These are phyloP conservation scores for Obba rivulosa DNA, from an alignment of 768 basidiomycete genomes.

Conservation along the genomic window DNA sequence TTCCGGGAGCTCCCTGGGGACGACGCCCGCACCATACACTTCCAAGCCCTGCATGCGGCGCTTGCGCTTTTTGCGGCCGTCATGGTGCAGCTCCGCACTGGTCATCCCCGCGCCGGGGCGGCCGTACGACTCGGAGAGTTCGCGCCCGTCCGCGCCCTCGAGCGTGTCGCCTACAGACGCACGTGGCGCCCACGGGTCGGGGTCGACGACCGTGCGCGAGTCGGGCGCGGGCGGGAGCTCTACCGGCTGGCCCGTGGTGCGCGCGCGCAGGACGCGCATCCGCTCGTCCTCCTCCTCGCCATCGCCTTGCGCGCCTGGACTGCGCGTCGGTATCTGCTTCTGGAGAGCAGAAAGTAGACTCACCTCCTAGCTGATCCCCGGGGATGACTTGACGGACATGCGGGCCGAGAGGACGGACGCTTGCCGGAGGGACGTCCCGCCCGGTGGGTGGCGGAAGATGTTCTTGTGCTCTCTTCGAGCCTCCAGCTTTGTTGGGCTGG, in stretches of 20 bases:
- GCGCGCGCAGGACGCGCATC: not conserved
- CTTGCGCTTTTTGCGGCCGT: slow-evolving; percentile 28
- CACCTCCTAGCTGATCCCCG: slow-evolving; percentile 1
- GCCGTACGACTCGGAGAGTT: slow-evolving; percentile 22
- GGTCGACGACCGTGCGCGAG: slow-evolving; percentile 26
- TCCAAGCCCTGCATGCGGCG: slow-evolving; percentile 16
- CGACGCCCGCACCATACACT: slow-evolving; percentile 17
- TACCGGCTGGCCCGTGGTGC: slow-evolving; percentile 5
- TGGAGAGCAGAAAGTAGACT: not conserved
- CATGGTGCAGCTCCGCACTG: slow-evolving; percentile 30
- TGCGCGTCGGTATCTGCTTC: slow-evolving; percentile 1
- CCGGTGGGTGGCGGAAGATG: slow-evolving; percentile 21
- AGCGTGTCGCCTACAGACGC: slow-evolving; percentile 20
- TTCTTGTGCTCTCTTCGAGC: slow-evolving; percentile 12
- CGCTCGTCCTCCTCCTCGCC: not conserved
- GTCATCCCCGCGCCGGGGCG: slow-evolving; percentile 28
- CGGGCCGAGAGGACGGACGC: slow-evolving; percentile 4
- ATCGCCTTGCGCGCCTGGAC: not conserved
- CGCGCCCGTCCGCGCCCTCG: slow-evolving; percentile 28
- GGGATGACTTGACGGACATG: slow-evolving; percentile 1
- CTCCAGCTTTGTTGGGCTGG: not conserved
- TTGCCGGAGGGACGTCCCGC: slow-evolving; percentile 15
- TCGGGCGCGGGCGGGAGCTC: slow-evolving; percentile 19
- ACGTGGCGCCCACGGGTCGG: slow-evolving; percentile 24
- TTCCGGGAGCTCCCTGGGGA: slow-evolving; percentile 13